Percentiles rank a stretch among this genome's conserved stretches.
These are phyloP conservation scores for Trametes coccinea DNA, from an alignment of 768 basidiomycete species.

Conservation along the genomic window DNA sequence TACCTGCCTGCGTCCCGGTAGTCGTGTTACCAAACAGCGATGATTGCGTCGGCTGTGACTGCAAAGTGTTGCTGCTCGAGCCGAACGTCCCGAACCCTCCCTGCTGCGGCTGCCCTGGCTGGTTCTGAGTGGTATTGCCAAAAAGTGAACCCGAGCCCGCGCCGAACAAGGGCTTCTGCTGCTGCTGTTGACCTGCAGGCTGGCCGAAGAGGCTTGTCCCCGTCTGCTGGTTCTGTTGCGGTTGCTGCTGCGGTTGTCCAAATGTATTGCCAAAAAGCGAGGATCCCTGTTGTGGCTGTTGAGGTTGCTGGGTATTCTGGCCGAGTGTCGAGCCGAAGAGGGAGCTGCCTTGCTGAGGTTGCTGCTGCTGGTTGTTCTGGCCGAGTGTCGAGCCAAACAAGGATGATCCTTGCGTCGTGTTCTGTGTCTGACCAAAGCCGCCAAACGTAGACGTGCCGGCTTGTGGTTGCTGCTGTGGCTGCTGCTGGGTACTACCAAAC, in stretches of 20 bases:
- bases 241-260: conserved; percentile 28
- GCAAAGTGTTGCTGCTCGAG: conserved; percentile 15
- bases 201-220: conserved; percentile 28
- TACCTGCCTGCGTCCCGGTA: conserved; percentile 3
- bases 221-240: conserved; percentile 27
- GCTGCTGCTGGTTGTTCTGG: conserved; percentile 28
- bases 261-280: conserved; percentile 24
- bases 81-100: conserved; percentile 24
- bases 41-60: conserved; percentile 17
- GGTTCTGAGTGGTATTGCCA: conserved; percentile 31
- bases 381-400: conserved; percentile 20
- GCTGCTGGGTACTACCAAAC: conserved; percentile 19
- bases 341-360: conserved; percentile 14
- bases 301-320: conserved; percentile 20
- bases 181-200: conserved; percentile 35
- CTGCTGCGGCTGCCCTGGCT: conserved; percentile 31
- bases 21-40: conserved; percentile 13
- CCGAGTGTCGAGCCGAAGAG: conserved; percentile 25
- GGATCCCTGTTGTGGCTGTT: conserved; percentile 28
- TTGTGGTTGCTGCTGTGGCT: conserved; percentile 18
- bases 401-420: conserved; percentile 8
- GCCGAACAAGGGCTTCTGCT: conserved; percentile 21
- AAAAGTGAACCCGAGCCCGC: conserved; percentile 35
- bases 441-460: conserved; percentile 12
- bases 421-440: conserved; percentile 16